Percentiles rank a stretch among this genome's conserved stretches.
Evolutionary conservation across 345 rosid species (phyloP).

Genomic region (Eucalyptus pumila): DNA sequence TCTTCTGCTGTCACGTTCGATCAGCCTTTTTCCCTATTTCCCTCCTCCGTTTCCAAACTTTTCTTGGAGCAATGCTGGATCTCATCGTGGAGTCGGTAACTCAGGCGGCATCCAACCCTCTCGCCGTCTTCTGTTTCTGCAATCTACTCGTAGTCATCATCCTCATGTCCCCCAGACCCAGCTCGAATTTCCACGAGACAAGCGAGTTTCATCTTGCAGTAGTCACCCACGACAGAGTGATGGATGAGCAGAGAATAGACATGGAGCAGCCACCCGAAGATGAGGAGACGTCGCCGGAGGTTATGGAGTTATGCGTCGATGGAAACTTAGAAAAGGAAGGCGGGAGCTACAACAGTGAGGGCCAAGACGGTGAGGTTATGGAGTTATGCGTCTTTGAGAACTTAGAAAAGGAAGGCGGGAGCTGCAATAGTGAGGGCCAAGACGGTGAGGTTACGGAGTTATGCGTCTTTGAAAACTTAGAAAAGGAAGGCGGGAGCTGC

Average conservation of each 20-base stretch:
- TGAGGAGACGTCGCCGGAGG: background rate
- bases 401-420: background rate
- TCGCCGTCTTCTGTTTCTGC: slow-evolving; percentile 19
- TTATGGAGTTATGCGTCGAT: background rate
- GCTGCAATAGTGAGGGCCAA: background rate
- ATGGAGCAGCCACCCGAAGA: background rate
- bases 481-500: background rate
- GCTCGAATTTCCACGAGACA: background rate
- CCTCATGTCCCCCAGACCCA: slow-evolving; percentile 8
- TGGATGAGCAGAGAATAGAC: background rate
- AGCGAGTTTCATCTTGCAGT: background rate
- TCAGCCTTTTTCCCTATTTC: background rate
- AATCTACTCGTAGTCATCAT: slow-evolving; percentile 14
- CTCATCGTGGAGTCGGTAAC: background rate
- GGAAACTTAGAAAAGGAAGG: background rate
- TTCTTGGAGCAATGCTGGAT: background rate
- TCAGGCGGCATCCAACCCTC: slow-evolving; percentile 11
- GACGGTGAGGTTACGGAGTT: background rate
- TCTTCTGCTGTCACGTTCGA: background rate
- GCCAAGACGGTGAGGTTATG: background rate
- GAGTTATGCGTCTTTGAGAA: background rate
- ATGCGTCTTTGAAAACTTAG: background rate
- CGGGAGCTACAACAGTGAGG: background rate
- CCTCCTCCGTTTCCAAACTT: background rate
- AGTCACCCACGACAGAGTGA: background rate